Conservation (phyloP, 495 filamentous ascomycete genomes). For the Neurospora sp. region DNA sequence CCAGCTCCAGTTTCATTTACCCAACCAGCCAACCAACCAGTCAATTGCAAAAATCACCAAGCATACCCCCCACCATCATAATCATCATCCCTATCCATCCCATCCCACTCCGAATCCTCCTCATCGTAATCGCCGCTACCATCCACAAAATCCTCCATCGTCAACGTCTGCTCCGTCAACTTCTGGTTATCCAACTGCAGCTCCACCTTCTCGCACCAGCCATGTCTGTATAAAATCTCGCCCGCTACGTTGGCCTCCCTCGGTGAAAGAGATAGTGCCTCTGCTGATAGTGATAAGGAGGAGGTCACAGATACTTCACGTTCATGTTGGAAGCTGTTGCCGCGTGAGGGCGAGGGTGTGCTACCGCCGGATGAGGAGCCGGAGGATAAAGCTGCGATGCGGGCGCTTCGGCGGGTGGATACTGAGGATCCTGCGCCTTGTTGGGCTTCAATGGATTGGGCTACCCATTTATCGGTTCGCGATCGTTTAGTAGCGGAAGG, state of each 20-base stretch:
- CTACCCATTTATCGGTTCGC: not conserved
- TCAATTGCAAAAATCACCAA: conserved; percentile 9
- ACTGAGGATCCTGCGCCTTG: not conserved
- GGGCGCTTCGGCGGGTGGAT: conserved; percentile 16
- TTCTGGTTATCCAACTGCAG: conserved; percentile 77
- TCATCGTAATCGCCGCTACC: conserved; percentile 52
- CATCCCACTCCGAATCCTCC: conserved; percentile 52
- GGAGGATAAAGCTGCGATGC: conserved; percentile 10
- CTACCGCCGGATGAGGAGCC: conserved; percentile 13
- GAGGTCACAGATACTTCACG: not conserved
- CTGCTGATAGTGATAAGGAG: not conserved
- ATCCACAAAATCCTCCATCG: conserved; percentile 74
- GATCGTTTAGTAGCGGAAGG: not conserved
- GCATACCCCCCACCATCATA: conserved; percentile 15
- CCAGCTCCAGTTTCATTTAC: not conserved
- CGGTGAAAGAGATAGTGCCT: not conserved
- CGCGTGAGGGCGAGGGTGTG: not conserved
- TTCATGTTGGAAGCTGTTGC: not conserved
- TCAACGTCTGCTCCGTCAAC: conserved; percentile 59
- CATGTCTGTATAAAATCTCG: conserved; percentile 45
- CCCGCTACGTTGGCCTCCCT: conserved; percentile 3
- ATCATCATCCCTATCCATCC: conserved; percentile 53
- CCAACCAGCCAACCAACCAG: not conserved
- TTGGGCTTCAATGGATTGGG: not conserved
- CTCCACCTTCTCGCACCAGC: conserved; percentile 71